A percentile compares a stretch with the other conserved stretches of the same genome.
Conservation (phyloP, 306 rosid genomes). For the Datisca glomerata region DNA sequence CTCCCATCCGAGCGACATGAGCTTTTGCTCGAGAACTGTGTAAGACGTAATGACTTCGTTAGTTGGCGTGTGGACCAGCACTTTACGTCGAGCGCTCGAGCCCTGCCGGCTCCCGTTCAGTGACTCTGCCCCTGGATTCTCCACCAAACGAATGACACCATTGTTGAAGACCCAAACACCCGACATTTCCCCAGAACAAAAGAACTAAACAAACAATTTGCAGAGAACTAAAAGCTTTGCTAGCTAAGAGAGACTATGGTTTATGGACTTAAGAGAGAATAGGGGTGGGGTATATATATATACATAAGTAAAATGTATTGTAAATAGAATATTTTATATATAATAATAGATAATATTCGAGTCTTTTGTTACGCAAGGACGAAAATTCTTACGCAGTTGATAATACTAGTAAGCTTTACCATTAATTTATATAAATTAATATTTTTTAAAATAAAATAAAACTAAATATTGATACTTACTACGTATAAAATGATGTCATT, state of each 20-base stretch:
- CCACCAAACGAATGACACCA: slow-evolving; percentile 75
- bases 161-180: slow-evolving; percentile 96
- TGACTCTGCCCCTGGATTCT: slow-evolving; percentile 49
- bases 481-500: too few relatives aligned
- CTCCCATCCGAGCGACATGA: slow-evolving; percentile 70
- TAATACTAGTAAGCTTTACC: too few relatives aligned
- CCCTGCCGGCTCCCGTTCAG: slow-evolving; percentile 15
- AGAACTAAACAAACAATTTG: too few relatives aligned
- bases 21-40: slow-evolving; percentile 39
- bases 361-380: too few relatives aligned
- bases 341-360: too few relatives aligned
- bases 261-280: not conserved
- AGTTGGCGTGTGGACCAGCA: slow-evolving; percentile 50
- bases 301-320: too few relatives aligned
- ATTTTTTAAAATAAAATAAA: too few relatives aligned
- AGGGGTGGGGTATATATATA: not conserved
- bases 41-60: slow-evolving; percentile 60
- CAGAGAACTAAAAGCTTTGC: not conserved
- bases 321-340: too few relatives aligned
- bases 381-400: too few relatives aligned
- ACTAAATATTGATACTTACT: too few relatives aligned
- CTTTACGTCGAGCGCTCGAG: slow-evolving; percentile 38
- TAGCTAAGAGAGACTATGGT: not conserved
- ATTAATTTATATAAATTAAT: too few relatives aligned
- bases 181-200: slow-evolving; percentile 62